Base-by-base conservation (phyloP, 2,329 filamentous ascomycete species). In the Cordyceps militaris region DNA sequence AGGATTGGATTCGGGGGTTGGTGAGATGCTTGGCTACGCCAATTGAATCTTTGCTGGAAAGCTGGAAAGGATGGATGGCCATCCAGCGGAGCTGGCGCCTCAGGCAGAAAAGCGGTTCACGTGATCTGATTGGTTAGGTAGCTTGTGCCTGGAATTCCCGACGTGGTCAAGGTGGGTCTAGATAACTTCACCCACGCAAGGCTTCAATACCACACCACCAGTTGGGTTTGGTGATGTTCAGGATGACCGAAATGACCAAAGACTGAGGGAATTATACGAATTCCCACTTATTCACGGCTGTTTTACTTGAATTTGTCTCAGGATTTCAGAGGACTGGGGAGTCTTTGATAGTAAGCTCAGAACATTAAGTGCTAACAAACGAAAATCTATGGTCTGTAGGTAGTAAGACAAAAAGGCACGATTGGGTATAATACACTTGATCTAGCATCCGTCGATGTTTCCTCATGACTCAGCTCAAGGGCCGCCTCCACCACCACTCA, bases 1-100 rank as follows among this genome's bases (percentile, higher is more conserved):
- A 42, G 44, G 23, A 24, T 56, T 21, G 11, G 34, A 49, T 56
- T 56, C 53, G 43, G 43, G 65, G 67, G 66, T 64, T 69, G 66
- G 72, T 65, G 63, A 66, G 68, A 66, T 70, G 65, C 65, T 67
- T 66, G 64, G 67, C 57, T 36, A 34, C 36, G 14, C 52, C 47
- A 38, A 56, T 69, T 32, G 67, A 72, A 67, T 70, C 67, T 69
- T 69, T 65, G 68, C 64, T 64, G 68, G 66, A 66, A 69, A 67
- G n/a, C n/a, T n/a, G n/a, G n/a, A n/a, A n/a, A n/a, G n/a, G n/a
- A n/a, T 66, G 66, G 50, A 67, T n/a, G n/a, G 63, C 61, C 62
- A 60, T 61, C 62, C 61, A 60, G 63, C 62, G 60, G 59, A 63
- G 64, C 61, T 16, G 55, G 38, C 28, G 65, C 70, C 69, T 72